phyloP scores from a whole-genome alignment of 768 basidiomycete genomes.

The Pisolithus albus region DNA sequence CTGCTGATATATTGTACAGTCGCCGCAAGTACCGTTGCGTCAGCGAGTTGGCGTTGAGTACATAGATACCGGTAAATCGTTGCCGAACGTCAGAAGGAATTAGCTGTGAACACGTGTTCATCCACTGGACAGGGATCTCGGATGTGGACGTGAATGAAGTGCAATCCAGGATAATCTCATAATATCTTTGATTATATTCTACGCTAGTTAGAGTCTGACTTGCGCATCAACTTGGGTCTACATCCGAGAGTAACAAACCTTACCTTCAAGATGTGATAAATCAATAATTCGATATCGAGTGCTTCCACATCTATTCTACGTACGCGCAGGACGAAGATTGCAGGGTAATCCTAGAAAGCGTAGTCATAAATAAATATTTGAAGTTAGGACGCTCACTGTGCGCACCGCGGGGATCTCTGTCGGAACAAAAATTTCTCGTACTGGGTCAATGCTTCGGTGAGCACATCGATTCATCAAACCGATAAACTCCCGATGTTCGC shows the following conservation, averaged over 20 bases:
- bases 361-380: conserved; percentile 1
- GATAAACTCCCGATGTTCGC: conserved; percentile 56
- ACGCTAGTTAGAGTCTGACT: conserved; percentile 46
- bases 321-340: conserved; percentile 58
- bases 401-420: conserved; percentile 41
- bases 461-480: conserved; percentile 61
- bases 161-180: conserved; percentile 77
- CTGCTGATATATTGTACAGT: conserved; percentile 61
- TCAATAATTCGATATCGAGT: conserved; percentile 69
- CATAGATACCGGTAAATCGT: conserved; percentile 54
- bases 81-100: conserved; percentile 63
- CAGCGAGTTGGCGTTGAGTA: conserved; percentile 67
- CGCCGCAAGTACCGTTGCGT: conserved; percentile 71
- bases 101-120: conserved; percentile 71
- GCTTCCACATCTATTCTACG: conserved; percentile 73
- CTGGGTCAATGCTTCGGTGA: conserved; percentile 52
- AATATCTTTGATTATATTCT: conserved; percentile 41
- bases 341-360: conserved; percentile 35
- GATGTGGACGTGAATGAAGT: conserved; percentile 70
- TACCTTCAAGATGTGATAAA: conserved; percentile 75
- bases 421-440: conserved; percentile 62
- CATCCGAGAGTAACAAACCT: conserved; percentile 5
- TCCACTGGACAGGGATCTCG: conserved; percentile 75
- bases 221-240: not conserved
- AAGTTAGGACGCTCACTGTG: not conserved